phyloP scores from a whole-genome alignment of 805 yeast genomes.

The Candida quercuum region DNA sequence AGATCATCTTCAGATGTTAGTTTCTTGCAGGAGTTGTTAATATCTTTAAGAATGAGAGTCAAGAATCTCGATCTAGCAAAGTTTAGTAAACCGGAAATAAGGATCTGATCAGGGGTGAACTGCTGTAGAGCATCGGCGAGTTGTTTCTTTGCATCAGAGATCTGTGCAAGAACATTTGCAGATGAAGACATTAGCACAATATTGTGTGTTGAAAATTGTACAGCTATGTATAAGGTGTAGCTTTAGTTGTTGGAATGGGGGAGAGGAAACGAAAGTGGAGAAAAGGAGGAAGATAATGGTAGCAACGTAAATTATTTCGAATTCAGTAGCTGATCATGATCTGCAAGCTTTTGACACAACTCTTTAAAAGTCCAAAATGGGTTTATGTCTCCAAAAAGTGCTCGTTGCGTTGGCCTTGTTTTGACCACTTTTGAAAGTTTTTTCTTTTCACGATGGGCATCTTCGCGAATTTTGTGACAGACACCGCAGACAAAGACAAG shows the following conservation, averaged over 20 bases:
- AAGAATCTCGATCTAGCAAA: conserved; percentile 43
- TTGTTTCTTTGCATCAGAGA: conserved; percentile 11
- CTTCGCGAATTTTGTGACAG: too few relatives aligned
- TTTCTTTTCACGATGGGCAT: too few relatives aligned
- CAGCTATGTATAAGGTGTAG: not conserved
- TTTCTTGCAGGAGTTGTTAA: conserved; percentile 18
- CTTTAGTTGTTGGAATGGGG: not conserved
- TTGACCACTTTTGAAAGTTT: too few relatives aligned
- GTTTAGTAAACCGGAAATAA: conserved; percentile 37
- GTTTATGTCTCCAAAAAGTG: too few relatives aligned
- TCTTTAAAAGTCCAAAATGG: too few relatives aligned
- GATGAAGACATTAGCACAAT: conserved; percentile 5
- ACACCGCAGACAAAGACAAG: too few relatives aligned
- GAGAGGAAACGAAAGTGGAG: too few relatives aligned
- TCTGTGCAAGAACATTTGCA: conserved; percentile 1
- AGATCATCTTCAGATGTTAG: conserved; percentile 1
- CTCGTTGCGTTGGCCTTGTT: too few relatives aligned
- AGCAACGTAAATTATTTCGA: not conserved
- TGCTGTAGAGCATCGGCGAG: conserved; percentile 6
- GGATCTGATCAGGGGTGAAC: conserved; percentile 15
- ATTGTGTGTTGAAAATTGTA: too few relatives aligned
- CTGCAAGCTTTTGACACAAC: not conserved
- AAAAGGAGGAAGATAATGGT: too few relatives aligned
- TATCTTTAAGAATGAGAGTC: conserved; percentile 35
- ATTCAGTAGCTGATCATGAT: not conserved